Conservation (phyloP, 495 filamentous ascomycete species). For the Neurospora sp. region DNA sequence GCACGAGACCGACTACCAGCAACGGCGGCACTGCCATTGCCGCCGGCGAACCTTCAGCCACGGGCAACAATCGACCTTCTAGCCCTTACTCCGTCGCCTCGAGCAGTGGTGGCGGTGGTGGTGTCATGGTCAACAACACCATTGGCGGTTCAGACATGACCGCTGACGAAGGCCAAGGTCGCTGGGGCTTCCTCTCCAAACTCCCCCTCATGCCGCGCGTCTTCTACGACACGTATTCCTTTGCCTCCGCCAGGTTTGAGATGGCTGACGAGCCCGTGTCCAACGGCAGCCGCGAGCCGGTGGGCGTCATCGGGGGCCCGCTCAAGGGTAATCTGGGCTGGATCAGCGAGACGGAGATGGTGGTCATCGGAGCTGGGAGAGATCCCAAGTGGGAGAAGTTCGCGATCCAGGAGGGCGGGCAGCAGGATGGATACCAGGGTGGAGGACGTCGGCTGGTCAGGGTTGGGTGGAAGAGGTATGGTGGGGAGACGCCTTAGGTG, state of each 20-base stretch:
- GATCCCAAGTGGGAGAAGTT: conserved; percentile 84
- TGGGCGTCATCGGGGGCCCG: conserved; percentile 26
- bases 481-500: conserved; percentile 19
- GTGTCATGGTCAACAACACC: conserved; percentile 16
- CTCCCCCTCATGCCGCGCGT: conserved; percentile 69
- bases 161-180: not conserved
- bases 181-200: conserved; percentile 67
- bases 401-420: conserved; percentile 48
- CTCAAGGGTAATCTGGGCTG: conserved; percentile 71
- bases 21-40: too few species aligned
- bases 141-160: not conserved
- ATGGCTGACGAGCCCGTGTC: conserved; percentile 58
- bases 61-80: not conserved
- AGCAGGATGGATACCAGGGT: conserved; percentile 34
- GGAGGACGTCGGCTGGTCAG: conserved; percentile 53
- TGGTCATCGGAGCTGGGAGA: conserved; percentile 71
- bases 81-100: not conserved
- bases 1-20: conserved; percentile 17
- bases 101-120: not conserved
- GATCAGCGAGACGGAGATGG: conserved; percentile 54
- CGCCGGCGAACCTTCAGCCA: not conserved
- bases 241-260: conserved; percentile 63
- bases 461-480: conserved; percentile 76
- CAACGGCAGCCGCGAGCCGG: conserved; percentile 11
- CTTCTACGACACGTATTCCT: conserved; percentile 80